Conservation (phyloP, 345 rosid genomes). For the Salix exigua region DNA sequence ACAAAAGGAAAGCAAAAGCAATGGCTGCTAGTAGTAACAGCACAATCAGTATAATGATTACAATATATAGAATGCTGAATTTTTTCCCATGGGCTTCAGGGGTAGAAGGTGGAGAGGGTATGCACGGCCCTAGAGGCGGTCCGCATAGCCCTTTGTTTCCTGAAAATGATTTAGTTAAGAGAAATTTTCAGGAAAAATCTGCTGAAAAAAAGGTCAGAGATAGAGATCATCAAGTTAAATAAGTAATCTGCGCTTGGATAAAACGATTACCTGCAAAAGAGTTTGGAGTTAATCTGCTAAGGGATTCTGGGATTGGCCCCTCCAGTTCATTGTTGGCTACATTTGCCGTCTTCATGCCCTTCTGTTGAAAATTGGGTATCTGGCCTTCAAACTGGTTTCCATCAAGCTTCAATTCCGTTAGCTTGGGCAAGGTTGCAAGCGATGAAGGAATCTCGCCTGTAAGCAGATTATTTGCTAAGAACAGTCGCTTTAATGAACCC, state of each 20-base stretch:
- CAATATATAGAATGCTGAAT: background rate
- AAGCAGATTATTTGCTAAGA: slow-evolving; percentile 54
- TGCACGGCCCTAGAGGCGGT: slow-evolving; percentile 47
- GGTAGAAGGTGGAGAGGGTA: slow-evolving; percentile 8
- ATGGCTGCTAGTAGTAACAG: slow-evolving; percentile 25
- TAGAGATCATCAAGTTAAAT: background rate
- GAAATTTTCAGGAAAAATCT: background rate
- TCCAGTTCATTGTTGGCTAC: slow-evolving; percentile 60
- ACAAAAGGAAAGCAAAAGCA: slow-evolving; percentile 13
- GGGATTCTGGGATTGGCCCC: slow-evolving; percentile 62
- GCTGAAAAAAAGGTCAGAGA: background rate
- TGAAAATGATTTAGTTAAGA: slow-evolving; percentile 17
- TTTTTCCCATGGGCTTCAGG: background rate
- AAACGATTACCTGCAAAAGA: slow-evolving; percentile 51
- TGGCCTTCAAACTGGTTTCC: slow-evolving; percentile 55
- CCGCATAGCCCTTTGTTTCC: slow-evolving; percentile 64
- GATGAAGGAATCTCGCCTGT: slow-evolving; percentile 56
- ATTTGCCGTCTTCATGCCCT: slow-evolving; percentile 34
- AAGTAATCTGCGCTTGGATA: background rate
- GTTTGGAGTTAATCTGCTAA: slow-evolving; percentile 36
- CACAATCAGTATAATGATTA: slow-evolving; percentile 25
- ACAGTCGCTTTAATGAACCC: slow-evolving; percentile 51
- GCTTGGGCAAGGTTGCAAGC: slow-evolving; percentile 45
- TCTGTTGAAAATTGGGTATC: slow-evolving; percentile 49
- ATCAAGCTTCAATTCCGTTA: slow-evolving; percentile 56